Percentiles rank a stretch among this genome's conserved stretches.
phyloP scores from a whole-genome alignment of 805 yeast species.

The Cyberlindnera veronae region DNA sequence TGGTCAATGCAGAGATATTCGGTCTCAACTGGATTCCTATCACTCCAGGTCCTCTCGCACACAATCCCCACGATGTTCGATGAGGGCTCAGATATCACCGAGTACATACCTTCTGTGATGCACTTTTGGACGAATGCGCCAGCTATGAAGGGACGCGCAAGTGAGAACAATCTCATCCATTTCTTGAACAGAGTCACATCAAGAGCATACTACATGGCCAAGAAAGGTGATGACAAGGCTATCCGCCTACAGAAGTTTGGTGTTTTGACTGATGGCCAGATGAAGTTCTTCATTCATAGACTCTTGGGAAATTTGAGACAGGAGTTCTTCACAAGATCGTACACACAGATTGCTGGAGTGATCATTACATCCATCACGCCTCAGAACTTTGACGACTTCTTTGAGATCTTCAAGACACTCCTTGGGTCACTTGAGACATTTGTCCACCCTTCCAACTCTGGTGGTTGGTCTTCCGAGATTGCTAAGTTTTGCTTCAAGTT shows the following conservation, averaged over 20 bases:
- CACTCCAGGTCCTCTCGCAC: slow-evolving; percentile 50
- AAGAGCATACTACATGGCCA: slow-evolving; percentile 36
- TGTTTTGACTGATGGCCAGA: slow-evolving; percentile 58
- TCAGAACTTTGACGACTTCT: slow-evolving; percentile 38
- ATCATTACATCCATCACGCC: slow-evolving; percentile 65
- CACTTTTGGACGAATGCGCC: slow-evolving; percentile 65
- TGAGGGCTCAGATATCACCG: slow-evolving; percentile 40
- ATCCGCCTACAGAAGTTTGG: slow-evolving; percentile 52
- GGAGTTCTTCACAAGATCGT: slow-evolving; percentile 32
- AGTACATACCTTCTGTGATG: slow-evolving; percentile 63
- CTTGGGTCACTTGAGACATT: slow-evolving; percentile 74
- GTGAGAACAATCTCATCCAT: slow-evolving; percentile 64
- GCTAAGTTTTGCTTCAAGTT: slow-evolving; percentile 62
- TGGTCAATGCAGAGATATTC: slow-evolving; percentile 50
- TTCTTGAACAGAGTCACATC: slow-evolving; percentile 60
- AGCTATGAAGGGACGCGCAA: slow-evolving; percentile 35
- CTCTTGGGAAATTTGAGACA: slow-evolving; percentile 39
- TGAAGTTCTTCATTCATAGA: slow-evolving; percentile 55
- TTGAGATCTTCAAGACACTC: slow-evolving; percentile 50
- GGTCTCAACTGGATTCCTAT: slow-evolving; percentile 47
- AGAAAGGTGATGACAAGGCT: slow-evolving; percentile 29
- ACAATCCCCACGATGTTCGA: slow-evolving; percentile 45
- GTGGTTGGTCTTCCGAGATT: slow-evolving; percentile 77
- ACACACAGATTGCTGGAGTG: slow-evolving; percentile 43
- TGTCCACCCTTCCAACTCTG: slow-evolving; percentile 90